Evolutionary conservation across 208 protist species (phyloP).

Genomic region (Leishmania major): DNA sequence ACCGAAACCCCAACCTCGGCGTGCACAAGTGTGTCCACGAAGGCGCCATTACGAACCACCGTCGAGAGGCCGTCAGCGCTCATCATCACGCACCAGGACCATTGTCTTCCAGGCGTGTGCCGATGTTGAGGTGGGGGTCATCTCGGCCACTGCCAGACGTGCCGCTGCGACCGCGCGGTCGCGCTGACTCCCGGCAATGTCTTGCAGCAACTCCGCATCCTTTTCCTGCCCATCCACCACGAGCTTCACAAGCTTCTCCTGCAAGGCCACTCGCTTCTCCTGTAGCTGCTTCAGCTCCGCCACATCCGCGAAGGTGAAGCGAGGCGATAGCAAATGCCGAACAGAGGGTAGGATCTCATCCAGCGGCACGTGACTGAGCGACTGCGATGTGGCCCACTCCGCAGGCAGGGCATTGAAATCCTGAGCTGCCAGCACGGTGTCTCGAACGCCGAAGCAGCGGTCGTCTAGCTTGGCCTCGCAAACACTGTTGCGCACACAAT

Average conservation of each 20-base stretch:
- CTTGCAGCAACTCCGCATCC: constrained; percentile 12
- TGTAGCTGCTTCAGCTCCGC: constrained; percentile 64
- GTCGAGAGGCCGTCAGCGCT: background rate
- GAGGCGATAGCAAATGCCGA: constrained; percentile 57
- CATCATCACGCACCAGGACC: background rate
- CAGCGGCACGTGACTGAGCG: constrained; percentile 34
- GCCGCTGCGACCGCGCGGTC: constrained; percentile 24
- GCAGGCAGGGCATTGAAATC: constrained; percentile 64
- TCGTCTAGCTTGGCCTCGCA: constrained; percentile 20
- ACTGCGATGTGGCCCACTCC: constrained; percentile 45
- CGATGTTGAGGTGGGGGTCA: background rate
- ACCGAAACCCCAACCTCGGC: no score
- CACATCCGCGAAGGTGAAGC: constrained; percentile 75
- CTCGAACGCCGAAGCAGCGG: constrained; percentile 22
- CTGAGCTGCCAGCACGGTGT: constrained; percentile 49
- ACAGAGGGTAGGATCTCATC: constrained; percentile 57
- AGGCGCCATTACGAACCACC: no score
- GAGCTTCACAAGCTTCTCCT: constrained; percentile 38
- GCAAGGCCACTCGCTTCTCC: constrained; percentile 51
- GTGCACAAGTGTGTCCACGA: background rate
- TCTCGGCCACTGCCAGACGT: constrained; percentile 22
- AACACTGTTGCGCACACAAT: constrained; percentile 18
- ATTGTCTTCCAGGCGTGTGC: constrained; percentile 38
- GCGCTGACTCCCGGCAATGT: background rate
- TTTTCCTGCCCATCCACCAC: constrained; percentile 16